phyloP scores from a whole-genome alignment of 768 basidiomycete species.

The Cytidiella melzeri region DNA sequence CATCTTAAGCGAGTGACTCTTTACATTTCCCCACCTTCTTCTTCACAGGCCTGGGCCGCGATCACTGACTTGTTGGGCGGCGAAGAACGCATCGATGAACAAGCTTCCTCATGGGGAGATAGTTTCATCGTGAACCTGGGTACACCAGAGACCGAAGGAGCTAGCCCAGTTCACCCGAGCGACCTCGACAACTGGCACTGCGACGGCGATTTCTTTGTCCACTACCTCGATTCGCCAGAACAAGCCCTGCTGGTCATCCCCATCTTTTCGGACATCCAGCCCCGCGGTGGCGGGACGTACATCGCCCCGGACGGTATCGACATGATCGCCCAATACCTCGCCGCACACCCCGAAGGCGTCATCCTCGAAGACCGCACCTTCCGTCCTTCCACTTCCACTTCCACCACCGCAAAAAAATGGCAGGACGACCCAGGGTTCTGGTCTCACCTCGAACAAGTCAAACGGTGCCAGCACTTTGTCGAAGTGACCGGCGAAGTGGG shows the following conservation, averaged over 20 bases:
- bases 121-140: conserved; percentile 34
- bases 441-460: conserved; percentile 40
- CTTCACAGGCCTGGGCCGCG: conserved; percentile 17
- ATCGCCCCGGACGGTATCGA: conserved; percentile 31
- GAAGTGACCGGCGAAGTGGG: conserved; percentile 32
- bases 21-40: not conserved
- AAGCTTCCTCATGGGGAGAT: conserved; percentile 23
- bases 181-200: conserved; percentile 33
- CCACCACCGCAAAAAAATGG: conserved; percentile 21
- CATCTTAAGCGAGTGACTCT: not conserved
- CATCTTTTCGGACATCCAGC: conserved; percentile 29
- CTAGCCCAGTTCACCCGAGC: conserved; percentile 15
- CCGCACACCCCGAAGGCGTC: conserved; percentile 47
- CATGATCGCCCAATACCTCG: conserved; percentile 44
- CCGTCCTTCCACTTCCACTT: conserved; percentile 42
- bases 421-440: conserved; percentile 20
- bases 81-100: conserved; percentile 29
- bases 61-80: conserved; percentile 28
- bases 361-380: conserved; percentile 39
- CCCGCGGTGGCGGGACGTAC: conserved; percentile 30
- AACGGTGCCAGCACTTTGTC: conserved; percentile 24
- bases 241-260: conserved; percentile 32
- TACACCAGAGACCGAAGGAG: conserved; percentile 10
- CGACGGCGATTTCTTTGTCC: conserved; percentile 28
- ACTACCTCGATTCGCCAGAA: conserved; percentile 35